phyloP scores from a whole-genome alignment of 1,284 basidiomycete genomes.

The Tylopilus sp. region DNA sequence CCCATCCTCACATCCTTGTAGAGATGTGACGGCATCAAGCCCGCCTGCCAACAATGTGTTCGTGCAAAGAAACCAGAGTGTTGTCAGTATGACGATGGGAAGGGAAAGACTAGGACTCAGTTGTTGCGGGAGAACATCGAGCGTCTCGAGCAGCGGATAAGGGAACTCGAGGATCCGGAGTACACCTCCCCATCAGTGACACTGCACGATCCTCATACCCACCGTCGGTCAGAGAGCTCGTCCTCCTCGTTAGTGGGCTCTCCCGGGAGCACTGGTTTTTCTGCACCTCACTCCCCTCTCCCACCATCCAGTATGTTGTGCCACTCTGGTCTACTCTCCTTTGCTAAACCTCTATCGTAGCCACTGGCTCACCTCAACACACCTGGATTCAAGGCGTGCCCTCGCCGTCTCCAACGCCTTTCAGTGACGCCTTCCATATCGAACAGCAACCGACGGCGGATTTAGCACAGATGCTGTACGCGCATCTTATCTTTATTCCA shows the following conservation, averaged over 20 bases:
- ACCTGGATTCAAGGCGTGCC: conserved; percentile 39
- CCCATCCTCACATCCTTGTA: conserved; percentile 25
- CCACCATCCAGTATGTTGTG: conserved; percentile 46
- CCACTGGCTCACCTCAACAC: conserved; percentile 28
- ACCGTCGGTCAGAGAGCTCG: conserved; percentile 56
- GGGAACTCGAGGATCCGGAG: conserved; percentile 60
- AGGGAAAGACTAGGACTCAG: conserved; percentile 64
- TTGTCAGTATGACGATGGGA: conserved; percentile 65
- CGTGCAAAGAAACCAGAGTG: conserved; percentile 58
- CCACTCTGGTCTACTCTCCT: conserved; percentile 27
- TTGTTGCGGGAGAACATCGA: conserved; percentile 57
- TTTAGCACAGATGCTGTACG: conserved; percentile 65
- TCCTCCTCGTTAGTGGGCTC: conserved; percentile 62
- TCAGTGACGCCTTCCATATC: conserved; percentile 50
- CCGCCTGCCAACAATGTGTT: conserved; percentile 59
- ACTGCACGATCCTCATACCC: conserved; percentile 52
- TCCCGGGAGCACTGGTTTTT: conserved; percentile 55
- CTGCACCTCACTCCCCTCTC: conserved; percentile 61
- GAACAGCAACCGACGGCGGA: conserved; percentile 59
- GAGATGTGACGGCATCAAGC: conserved; percentile 61
- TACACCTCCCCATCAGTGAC: conserved; percentile 52
- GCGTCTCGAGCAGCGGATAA: conserved; percentile 55
- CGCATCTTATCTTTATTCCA: conserved; percentile 13
- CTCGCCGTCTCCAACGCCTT: conserved; percentile 49
- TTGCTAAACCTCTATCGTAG: conserved; percentile 17